phyloP scores from a whole-genome alignment of 2,329 filamentous ascomycete genomes.

The Biscogniauxia sp. region DNA sequence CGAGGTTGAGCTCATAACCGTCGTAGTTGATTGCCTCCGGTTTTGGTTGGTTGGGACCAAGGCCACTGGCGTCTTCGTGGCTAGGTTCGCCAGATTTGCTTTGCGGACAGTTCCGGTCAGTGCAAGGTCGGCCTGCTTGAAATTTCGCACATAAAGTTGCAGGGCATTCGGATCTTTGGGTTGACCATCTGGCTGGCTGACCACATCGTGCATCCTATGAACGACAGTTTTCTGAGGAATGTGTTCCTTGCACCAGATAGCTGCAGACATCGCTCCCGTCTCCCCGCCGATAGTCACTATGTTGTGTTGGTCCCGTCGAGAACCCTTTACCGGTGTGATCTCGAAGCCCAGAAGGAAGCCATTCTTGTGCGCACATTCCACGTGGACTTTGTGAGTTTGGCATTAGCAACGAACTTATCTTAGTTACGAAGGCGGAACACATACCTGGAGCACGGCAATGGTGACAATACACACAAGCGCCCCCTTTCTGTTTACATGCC shows the following conservation, averaged over 20 bases:
- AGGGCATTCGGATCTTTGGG: conserved; percentile 58
- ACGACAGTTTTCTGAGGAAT: conserved; percentile 67
- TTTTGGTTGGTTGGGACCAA: conserved; percentile 40
- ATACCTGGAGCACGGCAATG: conserved; percentile 60
- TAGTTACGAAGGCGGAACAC: conserved; percentile 14
- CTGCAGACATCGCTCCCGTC: conserved; percentile 78
- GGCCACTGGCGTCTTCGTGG: conserved; percentile 52
- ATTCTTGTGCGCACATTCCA: conserved; percentile 83
- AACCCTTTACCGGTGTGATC: conserved; percentile 84
- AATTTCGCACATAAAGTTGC: conserved; percentile 82
- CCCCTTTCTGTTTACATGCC: conserved; percentile 69
- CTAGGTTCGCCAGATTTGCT: conserved; percentile 72
- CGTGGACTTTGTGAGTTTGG: conserved; percentile 61
- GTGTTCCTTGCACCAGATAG: conserved; percentile 91
- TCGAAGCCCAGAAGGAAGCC: conserved; percentile 88
- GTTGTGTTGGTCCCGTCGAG: conserved; percentile 74
- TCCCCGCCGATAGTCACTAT: conserved; percentile 80
- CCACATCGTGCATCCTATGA: conserved; percentile 75
- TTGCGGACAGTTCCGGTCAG: conserved; percentile 92
- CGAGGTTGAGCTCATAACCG: conserved; percentile 29
- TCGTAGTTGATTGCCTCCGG: conserved; percentile 56
- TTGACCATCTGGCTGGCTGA: conserved; percentile 49
- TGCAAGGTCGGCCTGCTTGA: conserved; percentile 90
- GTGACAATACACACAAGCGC: conserved; percentile 83
- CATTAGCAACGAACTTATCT: conserved; percentile 30